Evolutionary conservation across 148 eudicot species (phyloP), one percentile per base, ranked within the genome.

Genomic region (Rhododendron williamsianum): DNA sequence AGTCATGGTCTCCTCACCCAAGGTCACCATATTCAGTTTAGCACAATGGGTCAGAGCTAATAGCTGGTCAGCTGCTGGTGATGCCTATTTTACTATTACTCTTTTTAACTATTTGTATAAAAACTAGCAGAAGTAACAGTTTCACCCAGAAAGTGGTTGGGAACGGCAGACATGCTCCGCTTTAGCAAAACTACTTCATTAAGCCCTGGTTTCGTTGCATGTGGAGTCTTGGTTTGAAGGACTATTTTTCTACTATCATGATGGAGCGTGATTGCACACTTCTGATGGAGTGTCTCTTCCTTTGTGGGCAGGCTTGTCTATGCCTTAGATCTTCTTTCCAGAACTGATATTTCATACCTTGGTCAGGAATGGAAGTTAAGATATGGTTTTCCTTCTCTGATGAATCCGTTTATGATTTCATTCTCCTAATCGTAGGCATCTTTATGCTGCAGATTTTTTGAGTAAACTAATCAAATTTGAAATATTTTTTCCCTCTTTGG

Each of bases 21-120:
- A 79, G 81, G 15, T 45, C 13, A 49, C 23, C 4, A 79, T 49
- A 38, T 46, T 78, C 35, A 43, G 27, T 79, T 79, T 79, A 49
- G 60, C 16, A 10, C 58, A 79, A 48, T 15, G 80, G 7, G 16
- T 49, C 81, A n/a, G 60, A 79, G 81, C 18, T 25, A 11, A 27
- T 52, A 25, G 27, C 81, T 45, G 81, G 49, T 78, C 81, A 49
- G 58, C 18, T 79, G 80, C 60, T 46, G 81, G 49, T 38, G n/a
- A 35, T 74, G 9, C 18, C 46, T 38, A 35, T 8, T 45, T 74
- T 74, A 19, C 78, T 12, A 12, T 33, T 65, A 65, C 12, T 2
- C 27, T 65, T 30, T 69, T 71, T 3, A 13, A 71, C 46, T 23
- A 38, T 74, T 8, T 16, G 45, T 4, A 41, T 77, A 43, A 76